These are phyloP conservation scores for Acanthamoeba castellanii DNA, from an alignment of 208 protist species.

Conservation along the genomic window DNA sequence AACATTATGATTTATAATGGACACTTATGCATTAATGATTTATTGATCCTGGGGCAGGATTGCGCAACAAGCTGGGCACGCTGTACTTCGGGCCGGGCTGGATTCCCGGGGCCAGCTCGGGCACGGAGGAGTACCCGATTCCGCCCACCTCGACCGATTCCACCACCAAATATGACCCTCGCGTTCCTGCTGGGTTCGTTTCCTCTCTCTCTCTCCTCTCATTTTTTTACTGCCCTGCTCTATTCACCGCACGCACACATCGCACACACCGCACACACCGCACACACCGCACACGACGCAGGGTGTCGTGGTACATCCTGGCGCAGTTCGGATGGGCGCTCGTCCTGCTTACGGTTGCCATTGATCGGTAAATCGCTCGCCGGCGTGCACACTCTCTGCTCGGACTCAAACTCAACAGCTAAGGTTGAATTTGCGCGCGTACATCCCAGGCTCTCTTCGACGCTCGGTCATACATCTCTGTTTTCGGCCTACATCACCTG, in stretches of 20 bases:
- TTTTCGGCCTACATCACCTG: constrained; percentile 33
- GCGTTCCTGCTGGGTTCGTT: neutral
- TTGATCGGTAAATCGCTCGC: neutral
- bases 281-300: too few relatives aligned
- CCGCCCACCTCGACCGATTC: constrained; percentile 29
- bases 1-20: too few relatives aligned
- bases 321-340: neutral
- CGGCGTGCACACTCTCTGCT: too few relatives aligned
- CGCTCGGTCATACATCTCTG: neutral
- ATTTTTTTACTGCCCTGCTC: too few relatives aligned
- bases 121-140: neutral
- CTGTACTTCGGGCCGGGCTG: constrained; percentile 81
- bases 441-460: neutral
- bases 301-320: neutral
- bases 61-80: constrained; percentile 71
- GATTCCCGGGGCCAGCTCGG: constrained; percentile 37
- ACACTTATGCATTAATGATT: neutral
- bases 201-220: too few relatives aligned
- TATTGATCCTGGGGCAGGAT: neutral
- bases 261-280: neutral
- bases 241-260: neutral
- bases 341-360: neutral
- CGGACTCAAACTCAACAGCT: neutral
- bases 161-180: constrained; percentile 40
- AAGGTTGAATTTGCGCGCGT: neutral